A percentile compares a stretch with the other conserved stretches of the same genome.
phyloP scores from a whole-genome alignment of 164 flowering plant species.

The Kingdonia uniflora region DNA sequence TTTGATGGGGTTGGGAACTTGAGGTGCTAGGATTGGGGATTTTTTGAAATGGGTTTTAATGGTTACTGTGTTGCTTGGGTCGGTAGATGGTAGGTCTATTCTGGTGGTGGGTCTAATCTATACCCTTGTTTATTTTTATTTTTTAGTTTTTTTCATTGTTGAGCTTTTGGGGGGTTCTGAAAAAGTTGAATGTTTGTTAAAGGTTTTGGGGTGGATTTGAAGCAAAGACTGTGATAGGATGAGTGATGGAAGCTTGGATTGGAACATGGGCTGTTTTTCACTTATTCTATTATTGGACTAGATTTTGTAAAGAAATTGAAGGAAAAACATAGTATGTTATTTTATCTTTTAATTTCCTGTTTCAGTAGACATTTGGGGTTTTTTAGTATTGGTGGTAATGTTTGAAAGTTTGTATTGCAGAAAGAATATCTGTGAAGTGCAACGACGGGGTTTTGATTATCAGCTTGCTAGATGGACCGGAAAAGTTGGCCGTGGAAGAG shows the following conservation, averaged over 20 bases:
- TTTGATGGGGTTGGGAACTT: no score
- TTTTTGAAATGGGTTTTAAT: slow-evolving; percentile 11
- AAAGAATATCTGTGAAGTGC: slow-evolving; percentile 13
- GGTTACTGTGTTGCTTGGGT: slow-evolving; percentile 5
- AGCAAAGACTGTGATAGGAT: slow-evolving; percentile 29
- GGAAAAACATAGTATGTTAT: slow-evolving; percentile 2
- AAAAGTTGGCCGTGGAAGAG: slow-evolving; percentile 52
- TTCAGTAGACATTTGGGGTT: slow-evolving; percentile 1
- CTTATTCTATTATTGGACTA: not conserved
- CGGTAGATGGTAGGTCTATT: slow-evolving; percentile 15
- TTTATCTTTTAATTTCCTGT: not conserved
- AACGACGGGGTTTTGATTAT: slow-evolving; percentile 1
- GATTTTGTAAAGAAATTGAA: not conserved
- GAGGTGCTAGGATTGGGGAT: no score
- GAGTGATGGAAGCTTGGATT: slow-evolving; percentile 22
- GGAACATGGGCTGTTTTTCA: not conserved
- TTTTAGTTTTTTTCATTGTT: not conserved
- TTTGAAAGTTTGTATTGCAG: slow-evolving; percentile 17
- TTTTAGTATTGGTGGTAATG: not conserved
- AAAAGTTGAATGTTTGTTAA: slow-evolving; percentile 13
- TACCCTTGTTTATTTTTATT: slow-evolving; percentile 1
- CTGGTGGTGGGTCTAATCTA: slow-evolving; percentile 14
- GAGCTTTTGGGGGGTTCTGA: not conserved
- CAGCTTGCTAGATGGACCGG: slow-evolving; percentile 27
- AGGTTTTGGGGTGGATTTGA: slow-evolving; percentile 33